A percentile compares a stretch with the other conserved stretches of the same genome.
Evolutionary conservation across 495 filamentous ascomycete genomes (phyloP).

Genomic region (Sordaria brevicollis): DNA sequence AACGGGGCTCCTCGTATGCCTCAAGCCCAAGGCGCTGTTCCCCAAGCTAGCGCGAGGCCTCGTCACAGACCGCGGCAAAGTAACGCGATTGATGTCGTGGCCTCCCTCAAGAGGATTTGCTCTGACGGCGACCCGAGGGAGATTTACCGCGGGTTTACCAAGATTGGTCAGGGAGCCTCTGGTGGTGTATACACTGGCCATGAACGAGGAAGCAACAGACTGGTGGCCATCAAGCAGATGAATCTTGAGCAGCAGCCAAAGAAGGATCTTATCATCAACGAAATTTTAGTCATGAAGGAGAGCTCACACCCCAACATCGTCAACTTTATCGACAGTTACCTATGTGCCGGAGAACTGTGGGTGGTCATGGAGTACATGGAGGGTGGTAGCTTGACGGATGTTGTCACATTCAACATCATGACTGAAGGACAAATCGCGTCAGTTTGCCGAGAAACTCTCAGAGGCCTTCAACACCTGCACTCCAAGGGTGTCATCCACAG

Average conservation of each 20-base stretch:
- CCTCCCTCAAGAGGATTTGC: conserved; percentile 77
- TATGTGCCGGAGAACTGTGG: conserved; percentile 85
- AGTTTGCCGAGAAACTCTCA: conserved; percentile 86
- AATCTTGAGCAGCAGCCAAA: conserved; percentile 97
- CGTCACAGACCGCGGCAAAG: conserved; percentile 68
- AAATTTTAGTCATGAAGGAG: conserved; percentile 98
- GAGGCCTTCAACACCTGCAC: conserved; percentile 88
- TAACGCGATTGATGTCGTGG: conserved; percentile 68
- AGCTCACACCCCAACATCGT: conserved; percentile 98
- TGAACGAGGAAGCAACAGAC: conserved; percentile 67
- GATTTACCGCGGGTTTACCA: conserved; percentile 77
- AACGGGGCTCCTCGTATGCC: conserved; percentile 44
- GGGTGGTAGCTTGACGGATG: conserved; percentile 92
- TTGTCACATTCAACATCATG: conserved; percentile 99
- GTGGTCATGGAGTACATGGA: conserved; percentile 99
- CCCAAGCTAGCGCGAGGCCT: conserved; percentile 49
- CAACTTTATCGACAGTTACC: conserved; percentile 95
- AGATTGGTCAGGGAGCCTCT: conserved; percentile 96
- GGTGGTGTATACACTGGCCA: conserved; percentile 93
- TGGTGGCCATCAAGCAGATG: conserved; percentile 99
- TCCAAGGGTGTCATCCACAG: conserved; percentile 97
- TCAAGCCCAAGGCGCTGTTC: conserved; percentile 27
- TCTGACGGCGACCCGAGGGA: conserved; percentile 78
- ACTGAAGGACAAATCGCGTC: conserved; percentile 92
- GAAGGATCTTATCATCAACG: conserved; percentile 98